Evolutionary conservation across 2,329 filamentous ascomycete species (phyloP).

Genomic region (Hortaea sp.): DNA sequence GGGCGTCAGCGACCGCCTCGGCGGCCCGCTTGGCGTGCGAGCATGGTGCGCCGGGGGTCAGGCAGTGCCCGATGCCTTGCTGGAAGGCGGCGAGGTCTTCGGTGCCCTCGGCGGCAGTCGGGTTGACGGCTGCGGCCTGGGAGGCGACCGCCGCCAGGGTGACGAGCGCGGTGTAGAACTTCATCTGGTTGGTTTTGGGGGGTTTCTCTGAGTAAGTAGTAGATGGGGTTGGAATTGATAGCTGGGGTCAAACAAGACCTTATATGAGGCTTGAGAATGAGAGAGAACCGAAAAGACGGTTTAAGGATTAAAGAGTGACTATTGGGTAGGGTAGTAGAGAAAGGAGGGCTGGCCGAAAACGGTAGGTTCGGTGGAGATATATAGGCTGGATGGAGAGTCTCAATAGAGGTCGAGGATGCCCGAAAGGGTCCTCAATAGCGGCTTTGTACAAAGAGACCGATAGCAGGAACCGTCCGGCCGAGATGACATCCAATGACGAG

Average conservation of each 20-base stretch:
- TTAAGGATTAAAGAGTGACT: conserved; percentile 16
- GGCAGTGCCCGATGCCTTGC: conserved; percentile 25
- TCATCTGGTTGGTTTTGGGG: conserved; percentile 14
- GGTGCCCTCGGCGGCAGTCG: not conserved
- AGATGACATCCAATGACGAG: not conserved
- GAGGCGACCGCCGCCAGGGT: conserved; percentile 12
- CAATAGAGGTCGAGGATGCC: conserved; percentile 1
- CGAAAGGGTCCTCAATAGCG: conserved; percentile 14
- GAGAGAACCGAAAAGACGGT: not conserved
- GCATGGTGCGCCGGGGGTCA: conserved; percentile 33
- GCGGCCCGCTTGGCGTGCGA: conserved; percentile 33
- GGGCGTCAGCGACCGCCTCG: conserved; percentile 23
- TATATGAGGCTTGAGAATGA: not conserved
- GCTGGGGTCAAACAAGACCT: not conserved
- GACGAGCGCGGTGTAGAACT: conserved; percentile 11
- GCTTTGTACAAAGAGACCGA: conserved; percentile 2
- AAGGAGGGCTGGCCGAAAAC: conserved; percentile 5
- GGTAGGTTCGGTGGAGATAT: conserved; percentile 5
- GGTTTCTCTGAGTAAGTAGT: conserved; percentile 2
- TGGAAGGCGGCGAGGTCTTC: not conserved
- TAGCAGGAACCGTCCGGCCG: not conserved
- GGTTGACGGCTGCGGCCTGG: conserved; percentile 11
- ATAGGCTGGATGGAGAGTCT: conserved; percentile 10
- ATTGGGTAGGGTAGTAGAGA: conserved; percentile 9
- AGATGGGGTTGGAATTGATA: not conserved